Evolutionary conservation across 495 filamentous ascomycete species (phyloP), one percentile per base, ranked within the genome.

Genomic region (Saxophila tyrrhenica): DNA sequence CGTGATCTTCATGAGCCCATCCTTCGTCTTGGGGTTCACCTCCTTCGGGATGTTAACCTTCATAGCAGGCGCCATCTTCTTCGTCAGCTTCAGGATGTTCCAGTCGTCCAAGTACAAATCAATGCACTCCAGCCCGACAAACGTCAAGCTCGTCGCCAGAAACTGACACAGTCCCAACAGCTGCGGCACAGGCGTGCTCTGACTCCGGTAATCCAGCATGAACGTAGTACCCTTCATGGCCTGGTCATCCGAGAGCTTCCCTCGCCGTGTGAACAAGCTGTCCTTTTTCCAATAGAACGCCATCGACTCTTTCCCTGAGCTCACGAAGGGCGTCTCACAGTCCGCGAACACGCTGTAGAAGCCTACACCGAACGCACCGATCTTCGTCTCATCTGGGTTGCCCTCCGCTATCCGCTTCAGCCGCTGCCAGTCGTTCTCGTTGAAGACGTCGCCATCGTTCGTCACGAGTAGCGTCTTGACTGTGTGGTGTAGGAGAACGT

Each of bases 251-350:
- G 84, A 78, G 5, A 96, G 64, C 64, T 82, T 81, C 29, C 87
- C 70, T 49, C 83, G 80, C 61, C 88, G 83, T 3, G 94, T 99
- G 65, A 92, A 96, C 3, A 99, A 75, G 7, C 86, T 85, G 67
- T 96, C 94, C 17, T 83, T 86, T 67, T 94, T 96, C 94, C 94
- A 99, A 70, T 95, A 97, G 66, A 99, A 99, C 11, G 91, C 91
- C 86, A 99, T 94, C 21, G 87, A 90, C 64, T 92, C 79, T 48
- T 78, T 78, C 1, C 92, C 94, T 0, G 91, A 96, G 44, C 84
- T 88, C 50, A 97, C 84, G 66, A 97, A 95, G 3, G 94, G 94
- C 62, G 95, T 88, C 65, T 99, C 94, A 64, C 89, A 96, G 64
- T 97, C 92, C 57, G 92, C 86, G 69, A 99, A 99, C 32, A 97